Evolutionary conservation across 176 grass and related monocot species (phyloP).

Genomic region (Triticum aestivum): IWGSC_CS_RefSeq_v2.1 NC_057798.1:20338359-20338858

Average conservation of each 20-base stretch:
- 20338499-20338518: slow-evolving; percentile 75
- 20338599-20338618: slow-evolving; percentile 97
- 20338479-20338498: slow-evolving; percentile 86
- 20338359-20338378: slow-evolving; percentile 3
- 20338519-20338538: slow-evolving; percentile 59
- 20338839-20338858: slow-evolving; percentile 91
- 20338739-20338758: slow-evolving; percentile 89
- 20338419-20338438: slow-evolving; percentile 14
- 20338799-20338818: slow-evolving; percentile 18
- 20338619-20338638: slow-evolving; percentile 95
- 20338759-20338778: slow-evolving; percentile 82
- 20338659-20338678: slow-evolving; percentile 63
- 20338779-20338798: neutral
- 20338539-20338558: slow-evolving; percentile 15
- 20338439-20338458: slow-evolving; percentile 74
- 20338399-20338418: neutral
- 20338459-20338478: slow-evolving; percentile 94
- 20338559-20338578: slow-evolving; percentile 12
- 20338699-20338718: slow-evolving; percentile 77
- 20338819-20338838: slow-evolving; percentile 36
- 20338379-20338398: neutral
- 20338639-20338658: slow-evolving; percentile 60
- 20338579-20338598: slow-evolving; percentile 31
- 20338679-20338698: slow-evolving; percentile 86
- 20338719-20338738: slow-evolving; percentile 81